phyloP scores from a whole-genome alignment of 2,329 filamentous ascomycete genomes.

The Canariomyces notabilis region DNA sequence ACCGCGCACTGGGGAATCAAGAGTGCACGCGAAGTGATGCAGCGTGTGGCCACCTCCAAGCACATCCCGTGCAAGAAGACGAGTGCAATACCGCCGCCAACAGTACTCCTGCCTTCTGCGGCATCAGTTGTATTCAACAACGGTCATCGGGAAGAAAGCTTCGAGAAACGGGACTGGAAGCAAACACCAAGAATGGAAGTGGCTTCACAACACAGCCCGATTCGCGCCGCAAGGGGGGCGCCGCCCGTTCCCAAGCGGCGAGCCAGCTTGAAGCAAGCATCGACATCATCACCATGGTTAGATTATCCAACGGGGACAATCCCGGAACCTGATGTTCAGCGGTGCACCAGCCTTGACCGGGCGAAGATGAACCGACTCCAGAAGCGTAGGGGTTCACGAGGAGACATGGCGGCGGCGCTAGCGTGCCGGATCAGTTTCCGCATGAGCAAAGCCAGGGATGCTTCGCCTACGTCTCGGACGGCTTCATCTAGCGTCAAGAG shows the following conservation, averaged over 20 bases:
- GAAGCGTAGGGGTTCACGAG: not conserved
- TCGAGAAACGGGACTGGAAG: not conserved
- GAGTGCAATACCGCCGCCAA: not conserved
- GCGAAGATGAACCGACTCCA: too few species aligned
- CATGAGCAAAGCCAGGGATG: not conserved
- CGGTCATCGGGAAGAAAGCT: not conserved
- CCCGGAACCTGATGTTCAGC: too few species aligned
- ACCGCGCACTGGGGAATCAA: slow-evolving; percentile 45
- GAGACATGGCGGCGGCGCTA: not conserved
- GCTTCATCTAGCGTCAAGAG: not conserved
- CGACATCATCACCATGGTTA: not conserved
- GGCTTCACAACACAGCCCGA: too few species aligned
- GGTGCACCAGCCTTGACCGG: too few species aligned
- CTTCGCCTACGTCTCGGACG: not conserved
- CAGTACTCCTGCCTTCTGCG: not conserved
- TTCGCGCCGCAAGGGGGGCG: not conserved
- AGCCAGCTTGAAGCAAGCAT: slow-evolving; percentile 12
- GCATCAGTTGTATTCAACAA: not conserved
- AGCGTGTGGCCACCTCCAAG: slow-evolving; percentile 26
- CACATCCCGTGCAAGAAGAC: not conserved
- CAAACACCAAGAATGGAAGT: slow-evolving; percentile 4
- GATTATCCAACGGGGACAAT: not conserved
- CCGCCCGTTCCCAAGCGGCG: slow-evolving; percentile 14
- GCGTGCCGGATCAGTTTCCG: not conserved
- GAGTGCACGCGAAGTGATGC: slow-evolving; percentile 40